phyloP scores from a whole-genome alignment of 202 grass and related monocot genomes.

The Zizania palustris region DNA sequence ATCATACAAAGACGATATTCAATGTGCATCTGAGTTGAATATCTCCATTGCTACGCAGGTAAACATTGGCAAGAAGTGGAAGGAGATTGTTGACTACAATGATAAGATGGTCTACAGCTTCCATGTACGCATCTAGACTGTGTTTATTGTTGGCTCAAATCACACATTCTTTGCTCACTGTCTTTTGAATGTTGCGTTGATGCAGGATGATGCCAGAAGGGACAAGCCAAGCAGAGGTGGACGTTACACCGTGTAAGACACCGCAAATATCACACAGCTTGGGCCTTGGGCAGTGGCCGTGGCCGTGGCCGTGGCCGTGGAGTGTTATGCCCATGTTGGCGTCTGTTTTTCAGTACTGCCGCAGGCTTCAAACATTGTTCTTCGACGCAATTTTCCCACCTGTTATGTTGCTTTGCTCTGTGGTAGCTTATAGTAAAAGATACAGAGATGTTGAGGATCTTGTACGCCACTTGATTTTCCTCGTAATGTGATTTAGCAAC shows the following conservation, averaged over 20 bases:
- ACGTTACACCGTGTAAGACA: conserved; percentile 70
- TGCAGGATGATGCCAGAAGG: conserved; percentile 80
- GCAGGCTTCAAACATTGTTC: conserved; percentile 6
- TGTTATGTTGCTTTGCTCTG: conserved; percentile 38
- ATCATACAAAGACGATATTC: not conserved
- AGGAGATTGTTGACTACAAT: conserved; percentile 87
- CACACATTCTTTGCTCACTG: not conserved
- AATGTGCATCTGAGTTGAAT: not conserved
- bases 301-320: not conserved
- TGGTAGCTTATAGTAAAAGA: conserved; percentile 44
- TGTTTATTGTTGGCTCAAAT: not conserved
- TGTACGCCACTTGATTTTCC: conserved; percentile 37
- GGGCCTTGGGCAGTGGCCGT: not conserved
- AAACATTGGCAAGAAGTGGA: conserved; percentile 99
- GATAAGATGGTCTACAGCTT: conserved; percentile 96
- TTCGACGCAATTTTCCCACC: conserved; percentile 38
- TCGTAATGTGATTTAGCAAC: conserved; percentile 22
- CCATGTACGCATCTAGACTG: conserved; percentile 62
- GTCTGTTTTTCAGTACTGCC: conserved; percentile 19
- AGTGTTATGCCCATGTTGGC: conserved; percentile 11
- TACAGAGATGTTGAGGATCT: conserved; percentile 32
- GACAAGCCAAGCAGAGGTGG: conserved; percentile 89
- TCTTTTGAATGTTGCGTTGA: not conserved
- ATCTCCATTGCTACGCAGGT: conserved; percentile 52
- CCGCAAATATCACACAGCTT: not conserved